Evolutionary conservation across 1,284 basidiomycete species (phyloP).

Genomic region (Cutaneotrichosporon cyanovorans): DNA sequence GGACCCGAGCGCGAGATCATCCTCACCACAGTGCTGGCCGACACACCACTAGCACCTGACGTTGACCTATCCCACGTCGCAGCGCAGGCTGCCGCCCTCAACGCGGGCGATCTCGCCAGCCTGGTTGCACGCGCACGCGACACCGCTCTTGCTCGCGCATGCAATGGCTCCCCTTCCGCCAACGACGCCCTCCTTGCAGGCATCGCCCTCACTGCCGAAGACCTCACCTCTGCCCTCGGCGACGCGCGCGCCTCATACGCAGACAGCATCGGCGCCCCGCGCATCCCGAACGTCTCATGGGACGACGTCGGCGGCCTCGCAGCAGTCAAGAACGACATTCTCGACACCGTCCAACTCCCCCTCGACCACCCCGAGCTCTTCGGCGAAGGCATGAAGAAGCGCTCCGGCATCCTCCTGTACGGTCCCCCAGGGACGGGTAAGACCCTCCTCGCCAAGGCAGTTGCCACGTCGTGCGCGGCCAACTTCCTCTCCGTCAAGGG

Average conservation of each 20-base stretch:
- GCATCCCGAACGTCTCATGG: conserved; percentile 94
- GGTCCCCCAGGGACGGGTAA: conserved; percentile 95
- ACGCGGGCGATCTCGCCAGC: conserved; percentile 72
- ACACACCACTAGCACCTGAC: conserved; percentile 60
- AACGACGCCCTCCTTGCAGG: conserved; percentile 48
- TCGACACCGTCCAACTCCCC: conserved; percentile 95
- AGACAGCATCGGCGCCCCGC: conserved; percentile 90
- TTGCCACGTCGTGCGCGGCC: conserved; percentile 83
- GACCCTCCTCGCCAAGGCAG: conserved; percentile 65
- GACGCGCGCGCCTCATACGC: conserved; percentile 74
- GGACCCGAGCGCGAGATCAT: conserved; percentile 67
- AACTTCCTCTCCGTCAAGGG: conserved; percentile 97
- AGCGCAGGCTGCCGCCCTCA: conserved; percentile 83
- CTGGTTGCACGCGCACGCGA: conserved; percentile 61
- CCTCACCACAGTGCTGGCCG: conserved; percentile 52
- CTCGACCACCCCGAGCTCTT: conserved; percentile 92
- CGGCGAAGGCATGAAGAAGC: conserved; percentile 84
- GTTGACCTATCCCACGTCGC: conserved; percentile 68
- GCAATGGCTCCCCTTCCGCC: conserved; percentile 6
- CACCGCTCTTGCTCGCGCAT: conserved; percentile 54
- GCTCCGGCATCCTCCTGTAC: conserved; percentile 70
- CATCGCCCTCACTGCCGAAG: conserved; percentile 56
- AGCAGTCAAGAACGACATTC: conserved; percentile 81
- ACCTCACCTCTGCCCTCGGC: conserved; percentile 68
- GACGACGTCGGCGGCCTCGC: conserved; percentile 93